Evolutionary conservation across 371 early-diverging fungal species (phyloP).

Genomic region (Mortierella sp.): DNA sequence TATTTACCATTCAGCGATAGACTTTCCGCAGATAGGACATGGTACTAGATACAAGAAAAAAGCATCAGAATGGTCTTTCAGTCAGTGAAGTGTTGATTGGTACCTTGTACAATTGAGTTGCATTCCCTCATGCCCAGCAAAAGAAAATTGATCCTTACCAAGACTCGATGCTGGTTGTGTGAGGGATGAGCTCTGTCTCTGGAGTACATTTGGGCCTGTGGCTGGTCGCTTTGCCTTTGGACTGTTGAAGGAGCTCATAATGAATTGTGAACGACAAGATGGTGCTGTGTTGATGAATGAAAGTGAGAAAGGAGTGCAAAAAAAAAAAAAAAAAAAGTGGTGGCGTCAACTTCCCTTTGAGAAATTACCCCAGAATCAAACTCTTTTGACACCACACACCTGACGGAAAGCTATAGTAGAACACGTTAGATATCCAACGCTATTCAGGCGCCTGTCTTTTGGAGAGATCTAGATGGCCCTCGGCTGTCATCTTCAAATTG

Average conservation of each 20-base stretch:
- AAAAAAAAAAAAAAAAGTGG: neutral
- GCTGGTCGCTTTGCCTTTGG: conserved; percentile 39
- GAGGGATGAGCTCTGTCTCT: conserved; percentile 16
- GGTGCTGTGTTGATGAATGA: neutral
- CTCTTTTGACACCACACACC: too few species aligned
- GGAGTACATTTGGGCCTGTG: conserved; percentile 6
- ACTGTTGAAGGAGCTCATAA: conserved; percentile 38
- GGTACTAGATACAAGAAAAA: conserved; percentile 53
- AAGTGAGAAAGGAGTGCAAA: too few species aligned
- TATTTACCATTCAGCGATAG: conserved; percentile 62
- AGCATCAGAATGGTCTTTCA: neutral
- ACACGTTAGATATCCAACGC: too few species aligned
- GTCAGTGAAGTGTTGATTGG: neutral
- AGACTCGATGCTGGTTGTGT: conserved; percentile 38
- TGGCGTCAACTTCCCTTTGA: neutral
- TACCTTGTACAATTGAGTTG: neutral
- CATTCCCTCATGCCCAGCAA: neutral
- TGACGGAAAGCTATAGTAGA: too few species aligned
- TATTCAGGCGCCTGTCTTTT: too few species aligned
- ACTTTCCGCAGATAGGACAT: conserved; percentile 68
- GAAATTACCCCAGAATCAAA: neutral
- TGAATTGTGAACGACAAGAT: neutral
- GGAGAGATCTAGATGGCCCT: too few species aligned
- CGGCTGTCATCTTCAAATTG: too few species aligned
- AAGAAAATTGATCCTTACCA: conserved; percentile 10